Conservation (phyloP, 2,329 filamentous ascomycete genomes). For the Cyanodermella asteris region DNA sequence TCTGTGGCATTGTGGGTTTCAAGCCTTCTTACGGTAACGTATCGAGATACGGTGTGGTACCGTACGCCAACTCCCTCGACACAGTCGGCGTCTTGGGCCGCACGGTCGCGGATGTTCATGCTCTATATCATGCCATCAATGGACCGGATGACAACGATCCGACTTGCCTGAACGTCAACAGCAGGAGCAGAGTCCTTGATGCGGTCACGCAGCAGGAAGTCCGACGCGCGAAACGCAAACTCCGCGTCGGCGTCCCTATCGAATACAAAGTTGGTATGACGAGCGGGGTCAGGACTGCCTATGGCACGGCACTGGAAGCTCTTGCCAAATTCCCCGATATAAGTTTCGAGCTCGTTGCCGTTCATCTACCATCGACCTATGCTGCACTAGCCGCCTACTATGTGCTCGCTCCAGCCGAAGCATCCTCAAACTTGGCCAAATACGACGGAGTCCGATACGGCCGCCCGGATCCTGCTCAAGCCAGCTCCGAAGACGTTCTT, state of each 20-base stretch:
- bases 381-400: constrained; percentile 87
- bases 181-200: too few relatives aligned
- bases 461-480: constrained; percentile 29
- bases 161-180: too few relatives aligned
- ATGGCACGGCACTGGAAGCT: too few relatives aligned
- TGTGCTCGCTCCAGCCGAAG: constrained; percentile 82
- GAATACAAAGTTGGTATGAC: too few relatives aligned
- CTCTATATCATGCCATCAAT: too few relatives aligned
- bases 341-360: too few relatives aligned
- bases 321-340: too few relatives aligned
- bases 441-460: constrained; percentile 96
- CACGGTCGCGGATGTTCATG: too few relatives aligned
- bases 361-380: constrained; percentile 65
- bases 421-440: constrained; percentile 85
- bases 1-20: constrained; percentile 63
- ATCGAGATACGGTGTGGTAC: constrained; percentile 66
- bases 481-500: constrained; percentile 37
- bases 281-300: too few relatives aligned
- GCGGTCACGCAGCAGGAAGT: too few relatives aligned
- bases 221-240: too few relatives aligned
- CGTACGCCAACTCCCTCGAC: constrained; percentile 82
- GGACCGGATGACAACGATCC: too few relatives aligned
- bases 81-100: constrained; percentile 59
- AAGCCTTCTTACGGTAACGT: constrained; percentile 83
- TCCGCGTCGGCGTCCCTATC: constrained; percentile 35